Evolutionary conservation across 2,329 filamentous ascomycete species (phyloP), one percentile per base, ranked within the genome.

Genomic region (Rutstroemia sydowiana): DNA sequence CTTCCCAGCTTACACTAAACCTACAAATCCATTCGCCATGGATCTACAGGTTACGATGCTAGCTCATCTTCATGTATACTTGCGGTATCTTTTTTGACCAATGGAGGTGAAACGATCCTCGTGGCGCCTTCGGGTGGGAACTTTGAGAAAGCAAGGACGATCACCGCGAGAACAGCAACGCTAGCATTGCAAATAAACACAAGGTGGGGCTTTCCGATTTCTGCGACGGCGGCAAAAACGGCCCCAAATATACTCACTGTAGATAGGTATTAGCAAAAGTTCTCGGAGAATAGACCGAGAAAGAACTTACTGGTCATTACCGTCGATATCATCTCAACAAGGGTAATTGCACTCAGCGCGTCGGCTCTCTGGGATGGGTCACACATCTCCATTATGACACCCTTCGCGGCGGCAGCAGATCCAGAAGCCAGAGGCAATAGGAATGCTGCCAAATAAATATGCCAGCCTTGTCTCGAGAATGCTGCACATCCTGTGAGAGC

Each of bases 381-480:
- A 41, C 82, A 82, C 82, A 88, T 84, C 52, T 85, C 78, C 0
- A 85, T 76, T 54, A 88, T 86, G n/a, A 84, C 81, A 0, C 84
- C 85, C 58, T 88, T 88, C 1, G 83, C 82, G 0, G 84, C 82
- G 0, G 83, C 77, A 0, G 82, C 84, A 0, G 84, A 84, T 0
- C 85, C 85, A 0, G 84, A 84, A 0, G 81, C 83, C 28, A 88
- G 78, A 0, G 85, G 85, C 0, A 88, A 71, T 1, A 87, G 63
- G 23, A 79, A 75, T 0, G 82, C 82, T 75, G 75, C 72, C 0
- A 86, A 66, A 60, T 85, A 88, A 43, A 88, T 79, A 58, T 88
- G 84, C 81, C 82, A 87, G 1, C 75, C 74, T 44, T 78, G 54
- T 0, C 75, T 79, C 0, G 82, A 80, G 56, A 87, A 82, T 0